phyloP scores from a whole-genome alignment of 2,329 filamentous ascomycete genomes.

The Metarhizium album region DNA sequence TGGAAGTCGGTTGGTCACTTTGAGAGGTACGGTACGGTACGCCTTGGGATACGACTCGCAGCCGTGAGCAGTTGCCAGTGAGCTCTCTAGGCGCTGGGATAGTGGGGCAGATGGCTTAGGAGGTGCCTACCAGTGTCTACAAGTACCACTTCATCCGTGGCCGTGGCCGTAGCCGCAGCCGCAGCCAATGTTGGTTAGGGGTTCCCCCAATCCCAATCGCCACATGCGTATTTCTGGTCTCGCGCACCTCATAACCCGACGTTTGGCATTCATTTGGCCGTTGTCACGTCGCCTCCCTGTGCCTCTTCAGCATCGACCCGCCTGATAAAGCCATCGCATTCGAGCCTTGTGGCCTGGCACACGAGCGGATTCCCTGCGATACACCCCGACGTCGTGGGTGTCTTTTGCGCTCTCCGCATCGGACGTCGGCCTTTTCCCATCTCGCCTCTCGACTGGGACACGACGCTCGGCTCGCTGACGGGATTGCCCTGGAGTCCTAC shows the following conservation, averaged over 20 bases:
- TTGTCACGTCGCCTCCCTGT: not conserved
- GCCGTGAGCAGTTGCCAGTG: too few relatives aligned
- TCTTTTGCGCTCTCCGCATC: not conserved
- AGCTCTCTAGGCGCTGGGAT: too few relatives aligned
- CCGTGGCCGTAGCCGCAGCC: too few relatives aligned
- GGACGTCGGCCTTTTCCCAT: not conserved
- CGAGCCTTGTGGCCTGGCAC: not conserved
- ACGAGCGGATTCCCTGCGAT: not conserved
- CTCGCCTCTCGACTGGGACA: not conserved
- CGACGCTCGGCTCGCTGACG: not conserved
- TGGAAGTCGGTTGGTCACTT: too few relatives aligned
- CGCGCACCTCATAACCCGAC: not conserved
- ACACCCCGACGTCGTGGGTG: not conserved
- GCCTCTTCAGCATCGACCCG: not conserved
- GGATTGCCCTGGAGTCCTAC: not conserved
- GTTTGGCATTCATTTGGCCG: not conserved
- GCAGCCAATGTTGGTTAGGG: too few relatives aligned
- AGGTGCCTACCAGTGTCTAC: too few relatives aligned
- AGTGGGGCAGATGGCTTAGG: too few relatives aligned
- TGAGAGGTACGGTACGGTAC: too few relatives aligned
- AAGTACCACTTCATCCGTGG: too few relatives aligned
- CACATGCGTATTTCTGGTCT: not conserved
- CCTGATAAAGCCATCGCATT: not conserved
- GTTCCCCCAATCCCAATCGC: too few relatives aligned
- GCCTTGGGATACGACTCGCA: too few relatives aligned